Evolutionary conservation across 2,329 filamentous ascomycete genomes (phyloP), one percentile per base, ranked within the genome.

Genomic region (Xylariaceae sp.): DNA sequence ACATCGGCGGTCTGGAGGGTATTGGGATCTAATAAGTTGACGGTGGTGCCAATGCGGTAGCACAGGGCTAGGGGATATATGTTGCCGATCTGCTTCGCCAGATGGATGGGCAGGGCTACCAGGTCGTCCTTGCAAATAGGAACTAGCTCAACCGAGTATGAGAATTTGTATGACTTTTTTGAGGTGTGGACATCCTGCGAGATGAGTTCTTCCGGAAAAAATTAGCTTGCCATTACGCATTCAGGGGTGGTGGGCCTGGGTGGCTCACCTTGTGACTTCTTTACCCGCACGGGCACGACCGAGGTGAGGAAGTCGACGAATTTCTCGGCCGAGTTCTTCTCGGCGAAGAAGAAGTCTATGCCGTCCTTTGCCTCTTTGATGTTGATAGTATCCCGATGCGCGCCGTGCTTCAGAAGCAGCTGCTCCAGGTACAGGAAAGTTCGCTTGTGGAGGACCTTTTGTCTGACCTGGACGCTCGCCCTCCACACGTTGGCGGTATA

Each of bases 61-160:
- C 92, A 96, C 23, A 98, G 68, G 1, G 82, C 77, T 23, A 98
- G 68, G 3, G 92, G 92, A 2, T 79, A 75, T 50, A 96, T 94
- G 59, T 94, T 95, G 43, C 92, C 89, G 32, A 83, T 68, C 36
- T 81, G 77, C 58, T 88, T 92, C 11, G 92, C 92, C 38, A 96
- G 68, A 47, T 87, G 88, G 43, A 94, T 79, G 1, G 92, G 92
- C 22, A 98, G 67, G 2, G 86, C 89, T n/a, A 98, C 86, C 18
- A 98, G 68, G 55, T 98, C 92, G 50, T 98, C 92, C 61, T 95
- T 94, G 70, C 92, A 96, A 31, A 98, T 88, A 1, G 92, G 92
- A 17, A 96, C 81, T 31, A 98, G 62, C 56, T 95, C 86, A 34
- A 83, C 78, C 0, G 88, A 93, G 61, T 79, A 96, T 29, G 84